These are phyloP conservation scores for Aspergillus kassunensis DNA, from an alignment of 495 filamentous ascomycete genomes.

Conservation along the genomic window DNA sequence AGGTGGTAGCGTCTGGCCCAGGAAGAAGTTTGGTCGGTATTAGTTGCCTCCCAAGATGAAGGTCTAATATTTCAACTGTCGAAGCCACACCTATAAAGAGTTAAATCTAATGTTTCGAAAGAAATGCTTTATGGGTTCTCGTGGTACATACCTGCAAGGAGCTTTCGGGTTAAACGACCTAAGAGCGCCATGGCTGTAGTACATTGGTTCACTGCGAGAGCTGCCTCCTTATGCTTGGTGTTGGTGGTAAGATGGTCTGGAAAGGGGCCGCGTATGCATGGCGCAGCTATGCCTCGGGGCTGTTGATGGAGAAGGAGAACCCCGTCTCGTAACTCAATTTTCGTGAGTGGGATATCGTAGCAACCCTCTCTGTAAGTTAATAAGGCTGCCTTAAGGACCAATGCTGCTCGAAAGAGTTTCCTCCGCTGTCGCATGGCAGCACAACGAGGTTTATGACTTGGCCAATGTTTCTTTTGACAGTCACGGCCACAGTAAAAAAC, in stretches of 20 bases:
- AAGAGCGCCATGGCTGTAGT: not conserved
- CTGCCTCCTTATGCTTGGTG: not conserved
- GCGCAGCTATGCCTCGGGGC: not conserved
- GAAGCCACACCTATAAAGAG: not conserved
- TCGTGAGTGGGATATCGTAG: not conserved
- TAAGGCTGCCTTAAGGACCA: not conserved
- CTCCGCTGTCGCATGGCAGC: not conserved
- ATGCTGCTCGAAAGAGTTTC: not conserved
- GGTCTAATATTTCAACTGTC: not conserved
- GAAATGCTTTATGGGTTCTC: too few species aligned
- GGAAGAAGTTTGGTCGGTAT: not conserved
- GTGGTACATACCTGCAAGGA: slow-evolving; percentile 1
- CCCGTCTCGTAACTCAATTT: not conserved
- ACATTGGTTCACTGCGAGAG: not conserved
- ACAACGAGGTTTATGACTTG: not conserved
- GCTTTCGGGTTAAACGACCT: not conserved
- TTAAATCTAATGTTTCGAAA: too few species aligned
- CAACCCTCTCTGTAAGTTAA: not conserved
- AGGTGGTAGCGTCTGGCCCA: not conserved
- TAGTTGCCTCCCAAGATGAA: not conserved
- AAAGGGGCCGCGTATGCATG: not conserved
- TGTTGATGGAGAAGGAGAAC: not conserved
- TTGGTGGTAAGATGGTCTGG: not conserved
- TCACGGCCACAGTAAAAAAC: not conserved
- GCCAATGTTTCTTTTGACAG: not conserved